These are phyloP conservation scores for Phaeosphaeria sp. DNA, from an alignment of 2,329 filamentous ascomycete genomes.

Conservation along the genomic window DNA sequence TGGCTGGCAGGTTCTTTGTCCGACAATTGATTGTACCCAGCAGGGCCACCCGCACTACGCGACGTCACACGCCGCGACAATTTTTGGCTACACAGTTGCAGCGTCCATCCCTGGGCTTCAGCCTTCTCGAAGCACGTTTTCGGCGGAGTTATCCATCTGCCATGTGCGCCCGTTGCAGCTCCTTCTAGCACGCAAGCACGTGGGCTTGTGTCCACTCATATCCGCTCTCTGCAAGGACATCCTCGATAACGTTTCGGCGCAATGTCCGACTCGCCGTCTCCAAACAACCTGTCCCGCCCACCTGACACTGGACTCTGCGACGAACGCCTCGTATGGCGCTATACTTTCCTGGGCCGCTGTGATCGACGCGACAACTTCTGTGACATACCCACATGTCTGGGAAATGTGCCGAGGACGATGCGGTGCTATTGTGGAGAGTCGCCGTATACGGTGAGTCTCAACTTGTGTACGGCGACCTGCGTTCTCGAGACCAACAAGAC, in stretches of 20 bases:
- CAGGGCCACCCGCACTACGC: slow-evolving; percentile 20
- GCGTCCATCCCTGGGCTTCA: slow-evolving; percentile 23
- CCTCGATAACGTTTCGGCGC: slow-evolving; percentile 4
- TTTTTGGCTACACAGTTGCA: slow-evolving; percentile 9
- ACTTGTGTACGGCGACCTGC: slow-evolving; percentile 2
- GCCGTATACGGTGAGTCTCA: slow-evolving; percentile 23
- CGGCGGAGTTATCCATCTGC: slow-evolving; percentile 22
- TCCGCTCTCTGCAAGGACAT: slow-evolving; percentile 9
- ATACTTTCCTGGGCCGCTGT: slow-evolving; percentile 9
- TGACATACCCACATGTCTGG: slow-evolving; percentile 8
- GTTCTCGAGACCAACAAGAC: slow-evolving; percentile 10
- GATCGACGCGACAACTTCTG: slow-evolving; percentile 10
- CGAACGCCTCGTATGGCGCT: slow-evolving; percentile 5
- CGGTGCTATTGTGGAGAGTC: slow-evolving; percentile 20
- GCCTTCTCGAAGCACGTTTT: slow-evolving; percentile 31
- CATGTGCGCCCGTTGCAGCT: slow-evolving; percentile 18
- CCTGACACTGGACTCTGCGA: slow-evolving; percentile 6
- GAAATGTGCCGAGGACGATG: slow-evolving; percentile 10
- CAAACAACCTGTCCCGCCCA: slow-evolving; percentile 6
- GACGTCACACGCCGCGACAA: slow-evolving; percentile 13
- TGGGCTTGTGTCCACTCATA: slow-evolving; percentile 8
- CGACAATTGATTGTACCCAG: slow-evolving; percentile 5
- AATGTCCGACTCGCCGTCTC: slow-evolving; percentile 11
- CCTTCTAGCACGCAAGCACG: slow-evolving; percentile 11
- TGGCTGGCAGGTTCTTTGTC: background rate